Evolutionary conservation across 176 grass and related monocot genomes (phyloP).

Genomic region (Tillandsia leiboldiana): DNA sequence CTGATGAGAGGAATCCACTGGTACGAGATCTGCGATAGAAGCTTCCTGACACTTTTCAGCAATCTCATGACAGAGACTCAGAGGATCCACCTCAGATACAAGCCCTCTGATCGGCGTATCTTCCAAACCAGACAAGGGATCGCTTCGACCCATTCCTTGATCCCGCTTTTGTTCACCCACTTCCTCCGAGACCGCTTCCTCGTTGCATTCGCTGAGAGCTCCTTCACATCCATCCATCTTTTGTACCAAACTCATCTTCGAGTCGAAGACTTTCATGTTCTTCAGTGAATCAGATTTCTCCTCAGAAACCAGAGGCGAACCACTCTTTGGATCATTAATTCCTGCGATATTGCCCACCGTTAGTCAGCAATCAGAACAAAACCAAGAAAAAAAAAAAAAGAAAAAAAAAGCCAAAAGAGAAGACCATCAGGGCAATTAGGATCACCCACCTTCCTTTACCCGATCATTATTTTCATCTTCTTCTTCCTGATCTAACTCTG

Average conservation of each 20-base stretch:
- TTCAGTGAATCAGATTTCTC: not conserved
- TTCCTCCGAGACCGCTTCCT: constrained; percentile 22
- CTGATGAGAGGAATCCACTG: not conserved
- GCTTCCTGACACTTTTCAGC: too few species aligned
- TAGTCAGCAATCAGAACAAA: not conserved
- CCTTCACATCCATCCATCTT: not conserved
- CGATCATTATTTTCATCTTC: constrained; percentile 19
- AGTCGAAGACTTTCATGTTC: too few species aligned
- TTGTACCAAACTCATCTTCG: not conserved
- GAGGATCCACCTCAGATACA: constrained; percentile 21
- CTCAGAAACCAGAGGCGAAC: not conserved
- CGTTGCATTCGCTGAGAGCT: not conserved
- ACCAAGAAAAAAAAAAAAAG: not conserved
- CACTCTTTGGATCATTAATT: not conserved
- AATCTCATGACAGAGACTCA: not conserved
- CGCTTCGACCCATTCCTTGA: not conserved
- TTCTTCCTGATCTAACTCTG: constrained; percentile 32
- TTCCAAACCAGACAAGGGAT: constrained; percentile 11
- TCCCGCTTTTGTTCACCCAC: constrained; percentile 23
- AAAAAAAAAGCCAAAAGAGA: not conserved
- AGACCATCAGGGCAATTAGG: not conserved
- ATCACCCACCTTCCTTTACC: constrained; percentile 25
- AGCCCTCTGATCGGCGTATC: constrained; percentile 51
- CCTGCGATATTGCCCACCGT: not conserved
- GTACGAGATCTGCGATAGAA: not conserved